Evolutionary conservation across 257 asterid genomes (phyloP), one percentile per base, ranked within the genome.

Genomic region (Rhazya stricta): DNA sequence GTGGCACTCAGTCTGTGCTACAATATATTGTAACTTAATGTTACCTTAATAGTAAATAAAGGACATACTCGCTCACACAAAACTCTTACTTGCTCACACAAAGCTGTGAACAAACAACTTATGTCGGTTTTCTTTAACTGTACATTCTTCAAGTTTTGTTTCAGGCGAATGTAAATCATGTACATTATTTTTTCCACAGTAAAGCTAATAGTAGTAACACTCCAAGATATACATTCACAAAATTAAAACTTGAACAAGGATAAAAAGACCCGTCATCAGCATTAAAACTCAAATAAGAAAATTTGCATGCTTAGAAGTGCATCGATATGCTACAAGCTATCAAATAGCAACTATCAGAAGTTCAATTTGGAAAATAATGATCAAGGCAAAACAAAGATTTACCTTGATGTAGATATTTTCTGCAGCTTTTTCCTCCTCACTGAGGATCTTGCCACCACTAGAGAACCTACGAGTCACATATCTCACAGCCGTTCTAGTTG

Each of bases 391-490:
- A 67, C 21, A 66, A 43, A n/a, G 4, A 32, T 51, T 80, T 57
- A 94, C 98, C 98, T 92, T 92, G 76, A 94, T 92, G 83, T 88
- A 94, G 81, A 94, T 76, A 82, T 92, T 94, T 87, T 94, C 99
- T 63, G 99, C 99, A 85, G 99, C 99, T 89, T 86, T 89, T 85
- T 92, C 99, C 88, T 94, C 99, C 93, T 94, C 97, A 45, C 94
- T 72, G 71, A 92, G 87, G 71, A 94, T 53, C 81, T 81, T 94
- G 70, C 98, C 96, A 76, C 88, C 50, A 69, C 95, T 87, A 73
- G 94, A 92, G 58, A 94, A 82, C 89, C 96, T 87, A 58, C 99
- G 94, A 57, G 96, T 81, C 41, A 89, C 72, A 72, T 80, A 84
- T 70, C 99, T 85, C 82, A 88, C 79, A 76, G 90, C 92, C 80